Conservation (phyloP, 192 early-diverging fungal species). For the Dissophora globulifera region DNA sequence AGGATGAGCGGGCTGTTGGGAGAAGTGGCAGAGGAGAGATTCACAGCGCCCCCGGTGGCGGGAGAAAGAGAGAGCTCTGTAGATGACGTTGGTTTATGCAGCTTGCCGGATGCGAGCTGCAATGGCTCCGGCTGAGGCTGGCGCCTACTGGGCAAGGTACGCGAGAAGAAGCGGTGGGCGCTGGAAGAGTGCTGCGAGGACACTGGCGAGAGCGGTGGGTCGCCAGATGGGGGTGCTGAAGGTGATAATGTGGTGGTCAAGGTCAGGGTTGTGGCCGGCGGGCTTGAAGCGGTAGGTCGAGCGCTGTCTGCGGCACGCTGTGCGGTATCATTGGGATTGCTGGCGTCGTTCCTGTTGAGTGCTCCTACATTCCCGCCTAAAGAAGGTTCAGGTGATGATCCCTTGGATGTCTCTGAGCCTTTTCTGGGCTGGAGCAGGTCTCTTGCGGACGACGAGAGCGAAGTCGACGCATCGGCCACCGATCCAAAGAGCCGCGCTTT, state of each 20-base stretch:
- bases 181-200: neutral
- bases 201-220: constrained; percentile 1
- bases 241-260: no score
- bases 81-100: neutral
- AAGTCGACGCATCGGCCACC: constrained; percentile 20
- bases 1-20: neutral
- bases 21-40: neutral
- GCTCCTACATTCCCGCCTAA: constrained; percentile 6
- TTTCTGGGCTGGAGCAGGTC: constrained; percentile 24
- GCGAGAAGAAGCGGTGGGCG: constrained; percentile 25
- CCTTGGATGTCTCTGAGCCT: constrained; percentile 4
- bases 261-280: no score
- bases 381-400: constrained; percentile 6
- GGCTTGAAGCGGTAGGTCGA: no score
- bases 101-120: neutral
- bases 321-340: neutral
- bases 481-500: constrained; percentile 39
- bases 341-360: neutral
- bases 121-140: constrained; percentile 19
- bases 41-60: neutral
- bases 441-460: constrained; percentile 25
- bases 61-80: neutral
- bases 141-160: constrained; percentile 16
- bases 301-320: no score
- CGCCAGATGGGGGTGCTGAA: neutral